These are phyloP conservation scores for Dichomitus squalens DNA, from an alignment of 1,284 basidiomycete species.

Conservation along the genomic window DNA sequence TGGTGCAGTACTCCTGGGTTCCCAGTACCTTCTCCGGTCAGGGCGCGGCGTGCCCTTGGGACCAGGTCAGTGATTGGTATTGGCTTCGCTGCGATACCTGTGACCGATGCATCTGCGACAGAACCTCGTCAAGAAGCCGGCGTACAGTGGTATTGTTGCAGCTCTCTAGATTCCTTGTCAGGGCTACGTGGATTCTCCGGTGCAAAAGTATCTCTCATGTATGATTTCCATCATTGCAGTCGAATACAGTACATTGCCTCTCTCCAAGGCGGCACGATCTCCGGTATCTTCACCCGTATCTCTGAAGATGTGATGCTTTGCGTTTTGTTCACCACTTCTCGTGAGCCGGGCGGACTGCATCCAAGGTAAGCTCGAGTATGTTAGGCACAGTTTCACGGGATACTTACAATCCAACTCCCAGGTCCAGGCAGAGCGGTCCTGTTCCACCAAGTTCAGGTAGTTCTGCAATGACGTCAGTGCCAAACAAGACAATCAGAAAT, in stretches of 20 bases:
- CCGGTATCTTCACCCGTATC: too few relatives aligned
- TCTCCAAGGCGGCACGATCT: neutral
- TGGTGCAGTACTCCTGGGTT: slow-evolving; percentile 37
- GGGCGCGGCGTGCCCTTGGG: slow-evolving; percentile 39
- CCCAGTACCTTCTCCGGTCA: slow-evolving; percentile 37
- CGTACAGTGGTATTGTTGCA: slow-evolving; percentile 28
- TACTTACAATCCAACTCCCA: slow-evolving; percentile 48
- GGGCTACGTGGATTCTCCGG: neutral
- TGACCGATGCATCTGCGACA: slow-evolving; percentile 4
- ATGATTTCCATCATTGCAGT: neutral
- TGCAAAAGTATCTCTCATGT: slow-evolving; percentile 1
- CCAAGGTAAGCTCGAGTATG: neutral
- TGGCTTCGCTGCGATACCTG: neutral
- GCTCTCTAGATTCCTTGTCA: slow-evolving; percentile 15
- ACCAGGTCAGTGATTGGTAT: slow-evolving; percentile 24
- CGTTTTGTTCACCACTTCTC: slow-evolving; percentile 43
- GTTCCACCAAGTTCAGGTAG: slow-evolving; percentile 42
- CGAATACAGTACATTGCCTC: neutral
- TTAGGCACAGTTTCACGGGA: neutral
- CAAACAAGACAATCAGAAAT: neutral
- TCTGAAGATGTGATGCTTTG: too few relatives aligned
- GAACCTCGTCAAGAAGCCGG: slow-evolving; percentile 32
- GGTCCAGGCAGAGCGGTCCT: slow-evolving; percentile 50
- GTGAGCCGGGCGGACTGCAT: slow-evolving; percentile 35
- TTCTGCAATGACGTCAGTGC: slow-evolving; percentile 28